Evolutionary conservation across 176 grass and related monocot species (phyloP), one percentile per base, ranked within the genome.

Genomic region (Bonia amplexicaulis): DNA sequence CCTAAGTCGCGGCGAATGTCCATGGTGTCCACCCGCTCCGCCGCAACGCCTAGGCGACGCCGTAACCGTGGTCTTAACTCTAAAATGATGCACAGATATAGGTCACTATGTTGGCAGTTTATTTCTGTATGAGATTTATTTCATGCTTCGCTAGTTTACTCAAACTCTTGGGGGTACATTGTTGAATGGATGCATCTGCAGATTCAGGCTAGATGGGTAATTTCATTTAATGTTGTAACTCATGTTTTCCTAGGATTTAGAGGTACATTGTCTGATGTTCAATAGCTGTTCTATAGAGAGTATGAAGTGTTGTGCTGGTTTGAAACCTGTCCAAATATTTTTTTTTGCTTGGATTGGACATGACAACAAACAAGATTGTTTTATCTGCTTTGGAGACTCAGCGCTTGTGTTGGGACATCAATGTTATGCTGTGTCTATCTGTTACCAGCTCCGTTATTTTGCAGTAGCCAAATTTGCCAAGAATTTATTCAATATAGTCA

Each of bases 101-200:
- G 47, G 13, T 57, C 74, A 66, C 69, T 82, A 76, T 58, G n/a
- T 68, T 59, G 63, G 41, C 10, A 41, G 40, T 69, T 61, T 58
- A 51, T 44, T 78, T 57, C 9, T 79, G 46, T 20, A 47, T 66
- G 26, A 79, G 14, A 84, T 84, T 55, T 60, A 59, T 76, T 87
- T 80, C 63, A 77, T 82, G 52, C 15, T 82, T 60, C 29, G 27
- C 63, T 69, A 61, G 71, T 29, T 76, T 79, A 64, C 44, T 57
- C 19, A 47, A 66, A 33, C 31, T 42, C 23, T 33, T 80, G 48
- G 14, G 48, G 48, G 14, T 51, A 51, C 48, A 14, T 15, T 51
- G 5, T 16, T 51, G 48, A 51, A 51, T 51, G 14, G 48, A 51
- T 16, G 4, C 48, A 16, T 51, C 4, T 51, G 48, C 48, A 51